These are phyloP conservation scores for Sugiyamaella marilandica DNA, from an alignment of 805 yeast genomes.

Conservation along the genomic window DNA sequence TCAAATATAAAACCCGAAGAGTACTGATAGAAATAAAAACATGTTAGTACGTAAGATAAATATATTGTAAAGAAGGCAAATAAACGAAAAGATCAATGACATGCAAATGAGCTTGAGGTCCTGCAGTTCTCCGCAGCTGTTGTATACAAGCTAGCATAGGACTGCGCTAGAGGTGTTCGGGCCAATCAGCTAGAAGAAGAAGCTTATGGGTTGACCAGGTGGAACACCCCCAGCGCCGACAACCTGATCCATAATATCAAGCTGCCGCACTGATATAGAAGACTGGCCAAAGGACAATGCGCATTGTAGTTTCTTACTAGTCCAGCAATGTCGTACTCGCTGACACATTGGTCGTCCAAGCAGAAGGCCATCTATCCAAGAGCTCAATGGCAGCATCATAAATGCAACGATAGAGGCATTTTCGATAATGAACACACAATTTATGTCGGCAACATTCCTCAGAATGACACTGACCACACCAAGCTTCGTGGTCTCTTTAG, in stretches of 20 bases:
- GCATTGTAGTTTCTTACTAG: not conserved
- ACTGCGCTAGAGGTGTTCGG: no score
- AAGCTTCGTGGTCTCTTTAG: slow-evolving; percentile 4
- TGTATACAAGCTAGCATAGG: no score
- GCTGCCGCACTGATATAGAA: not conserved
- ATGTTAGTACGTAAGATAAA: no score
- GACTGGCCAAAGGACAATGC: not conserved
- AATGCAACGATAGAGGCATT: not conserved
- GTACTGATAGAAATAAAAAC: no score
- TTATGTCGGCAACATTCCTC: slow-evolving; percentile 11
- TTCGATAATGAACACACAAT: slow-evolving; percentile 1
- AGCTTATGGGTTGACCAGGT: no score
- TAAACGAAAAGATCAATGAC: no score
- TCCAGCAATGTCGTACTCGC: not conserved
- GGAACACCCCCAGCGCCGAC: no score
- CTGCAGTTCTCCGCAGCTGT: no score
- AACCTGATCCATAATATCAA: not conserved
- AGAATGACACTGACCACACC: not conserved
- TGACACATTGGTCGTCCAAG: not conserved
- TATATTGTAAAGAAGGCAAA: no score
- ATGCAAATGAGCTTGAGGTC: no score
- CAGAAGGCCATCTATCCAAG: not conserved
- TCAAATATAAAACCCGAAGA: no score
- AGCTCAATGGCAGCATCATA: not conserved
- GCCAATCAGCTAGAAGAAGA: no score